Evolutionary conservation across 1,284 basidiomycete species (phyloP), one percentile per base, ranked within the genome.

Genomic region (Mycena citricolor): DNA sequence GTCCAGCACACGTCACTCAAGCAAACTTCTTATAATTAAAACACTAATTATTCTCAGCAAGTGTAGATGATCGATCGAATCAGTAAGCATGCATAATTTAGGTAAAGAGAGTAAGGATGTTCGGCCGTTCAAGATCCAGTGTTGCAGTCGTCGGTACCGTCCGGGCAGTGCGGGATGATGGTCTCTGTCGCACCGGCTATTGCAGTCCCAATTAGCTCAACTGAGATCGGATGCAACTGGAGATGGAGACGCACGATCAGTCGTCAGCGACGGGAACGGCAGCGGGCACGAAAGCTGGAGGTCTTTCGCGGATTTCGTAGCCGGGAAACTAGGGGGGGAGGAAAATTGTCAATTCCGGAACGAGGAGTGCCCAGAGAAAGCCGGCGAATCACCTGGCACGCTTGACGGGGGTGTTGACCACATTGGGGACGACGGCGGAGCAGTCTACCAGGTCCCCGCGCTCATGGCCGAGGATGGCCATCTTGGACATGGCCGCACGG

Each of bases 401-500:
- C 16, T 28, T 14, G 34, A 42, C 45, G 8, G 21, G 21, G 11
- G 45, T 38, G 16, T 17, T 20, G n/a, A 42, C 45, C 4, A 40
- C 30, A 6, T 21, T 7, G 13, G 47, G 47, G 3, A 49, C 42
- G 16, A 62, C 60, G 37, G 61, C 60, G 28, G 61, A 61, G 49
- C 61, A 62, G 40, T 62, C 60, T 16, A 54, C 51, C 11, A 62
- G 44, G 12, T 52, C 44, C 14, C 21, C 28, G 17, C 40, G 52
- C 34, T 61, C 47, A 32, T 61, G 57, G 0, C 61, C 58, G 10
- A 61, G 49, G 14, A 60, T 39, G 16, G 58, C 54, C 5, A 62
- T 32, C 48, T 61, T 62, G 16, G 56, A 42, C 59, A 62, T 61
- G 13, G 53, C 58, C 4, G 51, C 53, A 22, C 51, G 39, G 51